Percentiles rank a stretch among this genome's conserved stretches.
Conservation (phyloP, 805 yeast species). For the Clavispora fructus region DNA sequence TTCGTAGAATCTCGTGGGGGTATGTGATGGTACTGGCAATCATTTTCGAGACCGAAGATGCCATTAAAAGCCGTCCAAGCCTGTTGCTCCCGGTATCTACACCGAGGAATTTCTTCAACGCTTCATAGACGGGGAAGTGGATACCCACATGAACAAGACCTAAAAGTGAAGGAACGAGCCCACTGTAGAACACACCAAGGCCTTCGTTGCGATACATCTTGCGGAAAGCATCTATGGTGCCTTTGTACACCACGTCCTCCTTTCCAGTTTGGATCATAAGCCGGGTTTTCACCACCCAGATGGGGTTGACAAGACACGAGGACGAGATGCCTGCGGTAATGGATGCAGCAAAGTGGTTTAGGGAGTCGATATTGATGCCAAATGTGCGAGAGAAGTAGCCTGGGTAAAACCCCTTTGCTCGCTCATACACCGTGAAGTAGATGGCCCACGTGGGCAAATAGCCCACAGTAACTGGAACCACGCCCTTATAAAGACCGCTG, state of each 20-base stretch:
- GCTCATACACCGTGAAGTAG: conserved; percentile 85
- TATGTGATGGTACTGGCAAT: conserved; percentile 83
- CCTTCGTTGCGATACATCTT: conserved; percentile 83
- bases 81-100: conserved; percentile 9
- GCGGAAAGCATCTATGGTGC: conserved; percentile 78
- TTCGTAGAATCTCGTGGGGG: conserved; percentile 92
- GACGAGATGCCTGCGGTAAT: conserved; percentile 85
- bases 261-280: conserved; percentile 76
- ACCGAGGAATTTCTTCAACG: conserved; percentile 45
- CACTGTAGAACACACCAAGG: conserved; percentile 73
- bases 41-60: conserved; percentile 82
- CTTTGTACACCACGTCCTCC: conserved; percentile 47
- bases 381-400: conserved; percentile 24
- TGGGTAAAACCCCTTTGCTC: conserved; percentile 57
- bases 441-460: conserved; percentile 98
- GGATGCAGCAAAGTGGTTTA: conserved; percentile 55
- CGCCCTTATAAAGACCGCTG: conserved; percentile 80
- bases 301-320: conserved; percentile 83
- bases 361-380: conserved; percentile 19
- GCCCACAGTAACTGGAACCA: conserved; percentile 88
- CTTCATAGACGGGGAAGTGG: conserved; percentile 91
- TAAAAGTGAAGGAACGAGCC: conserved; percentile 82
- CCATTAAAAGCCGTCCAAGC: conserved; percentile 37
- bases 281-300: conserved; percentile 96
- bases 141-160: conserved; percentile 93